These are phyloP conservation scores for Aureobasidium sp. DNA, from an alignment of 2,329 filamentous ascomycete species.

Conservation along the genomic window DNA sequence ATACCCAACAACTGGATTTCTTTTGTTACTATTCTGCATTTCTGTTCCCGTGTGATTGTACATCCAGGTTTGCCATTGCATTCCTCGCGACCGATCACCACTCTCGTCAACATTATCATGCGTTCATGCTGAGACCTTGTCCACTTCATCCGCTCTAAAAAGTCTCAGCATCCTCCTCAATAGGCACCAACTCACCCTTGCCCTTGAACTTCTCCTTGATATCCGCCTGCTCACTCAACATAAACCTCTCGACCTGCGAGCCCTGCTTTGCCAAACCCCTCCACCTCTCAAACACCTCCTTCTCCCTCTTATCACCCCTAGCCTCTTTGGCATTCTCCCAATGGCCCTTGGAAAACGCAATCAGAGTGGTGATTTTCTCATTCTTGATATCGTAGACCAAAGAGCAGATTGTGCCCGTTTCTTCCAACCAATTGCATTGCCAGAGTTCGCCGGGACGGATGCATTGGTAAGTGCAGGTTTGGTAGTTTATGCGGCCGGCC, in stretches of 20 bases:
- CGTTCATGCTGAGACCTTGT: not conserved
- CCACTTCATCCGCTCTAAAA: conserved; percentile 21
- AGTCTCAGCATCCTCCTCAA: conserved; percentile 35
- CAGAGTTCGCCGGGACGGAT: conserved; percentile 52
- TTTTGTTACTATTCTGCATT: not conserved
- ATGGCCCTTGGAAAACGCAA: conserved; percentile 49
- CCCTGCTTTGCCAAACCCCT: conserved; percentile 43
- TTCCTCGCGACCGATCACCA: not conserved
- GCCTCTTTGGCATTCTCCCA: conserved; percentile 48
- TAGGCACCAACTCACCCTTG: conserved; percentile 41
- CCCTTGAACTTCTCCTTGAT: conserved; percentile 47
- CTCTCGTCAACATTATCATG: no score
- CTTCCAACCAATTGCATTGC: conserved; percentile 56
- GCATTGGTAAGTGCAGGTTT: conserved; percentile 51
- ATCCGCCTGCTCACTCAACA: conserved; percentile 49
- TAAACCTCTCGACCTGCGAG: conserved; percentile 43
- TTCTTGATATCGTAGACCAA: conserved; percentile 49
- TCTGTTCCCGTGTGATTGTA: not conserved
- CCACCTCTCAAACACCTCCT: conserved; percentile 47
- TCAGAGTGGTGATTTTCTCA: conserved; percentile 44
- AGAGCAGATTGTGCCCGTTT: conserved; percentile 52
- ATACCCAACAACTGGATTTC: conserved; percentile 10
- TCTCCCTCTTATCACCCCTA: conserved; percentile 51
- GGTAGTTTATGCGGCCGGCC: conserved; percentile 49
- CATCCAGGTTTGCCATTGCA: not conserved